Base-by-base conservation (phyloP, 2,329 filamentous ascomycete genomes). In the Penicillium verrucosum region DNA sequence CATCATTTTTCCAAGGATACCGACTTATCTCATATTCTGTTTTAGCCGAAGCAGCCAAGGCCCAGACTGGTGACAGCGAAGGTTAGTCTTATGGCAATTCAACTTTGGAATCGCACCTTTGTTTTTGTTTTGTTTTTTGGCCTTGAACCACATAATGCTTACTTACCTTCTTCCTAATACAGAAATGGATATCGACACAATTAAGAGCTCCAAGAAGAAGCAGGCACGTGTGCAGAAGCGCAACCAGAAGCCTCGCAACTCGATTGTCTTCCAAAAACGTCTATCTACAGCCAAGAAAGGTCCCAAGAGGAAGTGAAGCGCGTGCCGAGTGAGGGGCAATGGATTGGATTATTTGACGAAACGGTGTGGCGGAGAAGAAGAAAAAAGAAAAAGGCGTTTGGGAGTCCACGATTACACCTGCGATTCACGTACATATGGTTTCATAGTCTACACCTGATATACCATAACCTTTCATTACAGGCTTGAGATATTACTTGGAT, bases 181-280 rank as follows among this genome's bases (percentile, higher is more conserved):
- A 76, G 75, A 68, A 27, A 77, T 78, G 75, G 75, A 77, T 38
- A 62, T 77, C 53, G 75, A 77, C 52, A 63, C 51, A 32, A 63
- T 68, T 21, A 66, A 66, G 43, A 62, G 55, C 48, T 58, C 68
- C 10, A 66, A 66, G 4, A 66, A 66, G 2, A 70, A 72, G 49
- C 59, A 65, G n/a, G 65, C 64, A n/a, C 70, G 74, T 51, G 69
- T 77, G 54, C 73, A 73, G 46, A 78, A 77, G 60, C 69, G 67
- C 57, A 67, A 70, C 52, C 71, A 70, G 43, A 70, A 70, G 56
- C 67, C 68, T 34, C 71, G 71, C 48, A 68, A 70, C 49, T 73
- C 72, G 10, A 77, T 78, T 55, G 71, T 75, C 11, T 78, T 78
- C 56, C 63, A 68, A 41, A 55, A 68, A 43, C 69, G 66, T 47